phyloP scores from a whole-genome alignment of 208 protist species.

The Wallacemonas collosoma region DNA sequence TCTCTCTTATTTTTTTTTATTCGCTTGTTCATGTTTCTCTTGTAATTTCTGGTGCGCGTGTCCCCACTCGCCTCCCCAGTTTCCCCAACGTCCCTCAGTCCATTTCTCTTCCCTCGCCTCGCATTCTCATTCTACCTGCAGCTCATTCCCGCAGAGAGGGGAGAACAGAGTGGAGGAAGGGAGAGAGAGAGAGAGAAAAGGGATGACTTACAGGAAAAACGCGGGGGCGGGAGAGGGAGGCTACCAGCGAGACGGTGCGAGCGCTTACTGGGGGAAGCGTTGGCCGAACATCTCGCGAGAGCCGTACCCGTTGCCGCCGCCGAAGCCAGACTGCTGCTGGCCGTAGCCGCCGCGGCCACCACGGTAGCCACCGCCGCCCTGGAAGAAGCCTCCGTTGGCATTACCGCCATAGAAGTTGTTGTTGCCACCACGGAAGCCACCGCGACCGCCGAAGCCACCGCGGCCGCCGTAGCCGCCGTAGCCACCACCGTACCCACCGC shows the following conservation, averaged over 20 bases:
- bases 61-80: not conserved
- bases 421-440: constrained; percentile 24
- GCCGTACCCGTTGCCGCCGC: constrained; percentile 18
- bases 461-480: constrained; percentile 32
- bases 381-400: constrained; percentile 31
- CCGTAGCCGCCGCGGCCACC: constrained; percentile 21
- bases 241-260: too few species aligned
- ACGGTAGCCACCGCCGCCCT: constrained; percentile 31
- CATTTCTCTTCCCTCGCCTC: constrained; percentile 18
- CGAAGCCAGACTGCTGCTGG: constrained; percentile 18
- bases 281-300: constrained; percentile 56
- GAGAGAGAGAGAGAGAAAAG: not conserved
- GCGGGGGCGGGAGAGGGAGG: not conserved
- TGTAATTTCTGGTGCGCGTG: not conserved
- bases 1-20: not conserved
- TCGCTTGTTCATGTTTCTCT: not conserved
- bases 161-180: constrained; percentile 4
- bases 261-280: constrained; percentile 26
- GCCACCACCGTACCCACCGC: constrained; percentile 49
- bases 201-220: too few species aligned
- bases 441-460: constrained; percentile 25
- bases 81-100: not conserved
- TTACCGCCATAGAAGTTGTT: constrained; percentile 29
- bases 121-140: not conserved
- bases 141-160: not conserved